A percentile compares a stretch with the other conserved stretches of the same genome.
Conservation (phyloP, 176 grass and related monocot species). For the Lolium rigidum region DNA sequence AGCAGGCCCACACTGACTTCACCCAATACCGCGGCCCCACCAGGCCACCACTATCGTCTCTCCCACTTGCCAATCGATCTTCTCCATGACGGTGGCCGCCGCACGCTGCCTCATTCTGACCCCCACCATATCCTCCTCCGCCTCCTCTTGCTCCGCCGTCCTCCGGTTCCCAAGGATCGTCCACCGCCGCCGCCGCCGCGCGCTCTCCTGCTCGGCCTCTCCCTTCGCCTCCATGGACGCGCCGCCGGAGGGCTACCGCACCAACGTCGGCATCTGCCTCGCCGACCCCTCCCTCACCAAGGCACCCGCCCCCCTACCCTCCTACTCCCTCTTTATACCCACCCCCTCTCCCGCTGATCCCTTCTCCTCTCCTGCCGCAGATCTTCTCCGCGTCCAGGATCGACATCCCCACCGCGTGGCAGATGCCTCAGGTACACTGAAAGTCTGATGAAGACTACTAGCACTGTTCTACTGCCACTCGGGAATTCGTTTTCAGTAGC, state of each 20-base stretch:
- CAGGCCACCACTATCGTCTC: neutral
- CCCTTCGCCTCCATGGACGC: slow-evolving; percentile 65
- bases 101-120: neutral
- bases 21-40: neutral
- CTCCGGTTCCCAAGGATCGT: slow-evolving; percentile 11
- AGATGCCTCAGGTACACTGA: slow-evolving; percentile 85
- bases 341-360: neutral
- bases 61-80: neutral
- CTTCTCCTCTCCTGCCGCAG: slow-evolving; percentile 15
- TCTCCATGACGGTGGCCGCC: slow-evolving; percentile 22
- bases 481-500: neutral
- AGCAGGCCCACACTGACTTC: neutral
- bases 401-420: slow-evolving; percentile 82
- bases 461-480: neutral
- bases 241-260: slow-evolving; percentile 64
- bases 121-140: slow-evolving; percentile 20
- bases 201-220: neutral
- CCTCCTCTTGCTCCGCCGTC: neutral
- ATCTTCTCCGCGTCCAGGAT: slow-evolving; percentile 89
- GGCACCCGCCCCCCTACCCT: slow-evolving; percentile 27
- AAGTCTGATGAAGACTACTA: neutral
- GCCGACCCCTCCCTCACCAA: slow-evolving; percentile 72
- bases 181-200: neutral
- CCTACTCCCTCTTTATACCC: neutral
- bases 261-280: slow-evolving; percentile 97